Base-by-base conservation (phyloP, 345 rosid genomes). In the Salix viminalis region DNA sequence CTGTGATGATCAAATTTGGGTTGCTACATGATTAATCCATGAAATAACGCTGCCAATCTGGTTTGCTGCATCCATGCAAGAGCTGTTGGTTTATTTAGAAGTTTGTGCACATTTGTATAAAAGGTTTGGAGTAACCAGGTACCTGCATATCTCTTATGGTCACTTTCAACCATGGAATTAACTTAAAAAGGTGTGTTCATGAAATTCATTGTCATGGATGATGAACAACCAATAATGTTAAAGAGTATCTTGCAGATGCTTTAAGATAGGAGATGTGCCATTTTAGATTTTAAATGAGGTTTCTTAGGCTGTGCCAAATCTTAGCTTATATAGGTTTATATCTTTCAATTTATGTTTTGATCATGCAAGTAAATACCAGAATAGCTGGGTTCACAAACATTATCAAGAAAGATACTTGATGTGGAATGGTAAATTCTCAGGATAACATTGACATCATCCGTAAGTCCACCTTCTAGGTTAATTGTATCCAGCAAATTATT, bases 1-100 rank as follows among this genome's bases (percentile, higher is more conserved):
- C 89, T 28, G 72, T 60, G 85, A 85, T 81, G 79, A 79, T 86
- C 70, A 91, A 90, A 84, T 81, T 70, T 65, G 90, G 95, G 67
- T 68, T 88, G 16, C 76, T 86, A 66, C 77, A 84, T 65, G 83
- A 81, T 67, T 52, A 60, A 73, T 79, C 75, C 30, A 44, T 62
- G 80, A 80, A 42, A 65, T 79, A 67, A 30, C 18, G 5, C 70
- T 30, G 50, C 50, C 56, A 75, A 75, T 67, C 39, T 46, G 21
- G 2, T 67, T 24, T 46, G 23, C 42, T 41, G 8, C 52, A 50
- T 56, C 44, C 15, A 30, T 6, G 39, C n/a, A 32, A 48, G 24
- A 39, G 37, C 23, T 67, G 10, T 67, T 12, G 18, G 48, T n/a
- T 60, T 50, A 16, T 39, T 23, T 58, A 48, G 37, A 13, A 14